These are phyloP conservation scores for Urochloa ruziziensis DNA, from an alignment of 176 grass and related monocot species.

Conservation along the genomic window DNA sequence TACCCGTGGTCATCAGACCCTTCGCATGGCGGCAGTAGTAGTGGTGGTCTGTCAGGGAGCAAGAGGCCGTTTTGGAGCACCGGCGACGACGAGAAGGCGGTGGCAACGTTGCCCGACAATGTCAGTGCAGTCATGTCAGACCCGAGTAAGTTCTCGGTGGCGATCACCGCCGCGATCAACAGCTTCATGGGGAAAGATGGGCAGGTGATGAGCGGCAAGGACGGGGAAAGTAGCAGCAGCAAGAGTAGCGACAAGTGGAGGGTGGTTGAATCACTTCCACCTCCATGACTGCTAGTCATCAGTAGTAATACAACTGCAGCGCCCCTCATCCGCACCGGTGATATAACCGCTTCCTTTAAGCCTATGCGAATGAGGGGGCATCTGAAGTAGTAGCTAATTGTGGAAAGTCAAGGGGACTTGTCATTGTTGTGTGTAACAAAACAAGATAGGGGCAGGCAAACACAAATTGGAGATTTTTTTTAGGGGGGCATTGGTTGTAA, in stretches of 20 bases:
- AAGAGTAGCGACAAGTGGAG: conserved; percentile 48
- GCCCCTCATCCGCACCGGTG: too few species aligned
- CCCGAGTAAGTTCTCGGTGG: conserved; percentile 45
- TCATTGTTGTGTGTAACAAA: conserved; percentile 33
- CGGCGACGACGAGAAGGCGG: conserved; percentile 8
- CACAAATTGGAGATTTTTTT: not conserved
- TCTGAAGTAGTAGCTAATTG: conserved; percentile 39
- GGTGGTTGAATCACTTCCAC: conserved; percentile 43
- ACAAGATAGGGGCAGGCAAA: conserved; percentile 17
- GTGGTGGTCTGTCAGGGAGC: conserved; percentile 14
- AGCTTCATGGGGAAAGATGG: conserved; percentile 56
- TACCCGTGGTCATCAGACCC: conserved; percentile 49
- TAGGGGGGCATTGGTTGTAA: conserved; percentile 21
- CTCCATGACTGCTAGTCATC: conserved; percentile 23
- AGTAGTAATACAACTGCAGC: conserved; percentile 29
- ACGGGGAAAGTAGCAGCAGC: conserved; percentile 58
- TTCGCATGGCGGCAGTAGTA: not conserved
- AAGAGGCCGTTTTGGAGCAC: conserved; percentile 56
- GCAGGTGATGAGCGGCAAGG: conserved; percentile 36
- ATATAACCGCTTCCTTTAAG: too few species aligned
- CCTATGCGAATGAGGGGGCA: too few species aligned
- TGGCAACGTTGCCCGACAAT: conserved; percentile 19
- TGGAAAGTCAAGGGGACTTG: not conserved
- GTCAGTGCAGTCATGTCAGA: conserved; percentile 23
- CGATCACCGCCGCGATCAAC: conserved; percentile 46